Conservation (phyloP, 1,139 yeast genomes). For the Candida labiduridarum region DNA sequence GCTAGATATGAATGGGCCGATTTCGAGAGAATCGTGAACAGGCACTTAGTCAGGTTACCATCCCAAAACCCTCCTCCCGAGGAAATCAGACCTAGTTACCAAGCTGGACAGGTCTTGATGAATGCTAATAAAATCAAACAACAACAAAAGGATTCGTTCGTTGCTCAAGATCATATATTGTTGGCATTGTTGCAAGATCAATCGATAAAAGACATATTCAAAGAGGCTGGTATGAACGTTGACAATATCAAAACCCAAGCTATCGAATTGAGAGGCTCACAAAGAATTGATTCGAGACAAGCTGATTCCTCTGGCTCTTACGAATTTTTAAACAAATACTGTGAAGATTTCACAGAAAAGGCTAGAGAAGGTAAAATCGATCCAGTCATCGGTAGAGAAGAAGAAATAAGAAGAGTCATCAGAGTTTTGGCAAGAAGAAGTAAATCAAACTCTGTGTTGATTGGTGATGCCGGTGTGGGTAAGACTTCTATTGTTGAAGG, state of each 20-base stretch:
- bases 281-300: conserved; percentile 88
- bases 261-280: conserved; percentile 84
- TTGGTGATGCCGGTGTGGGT: conserved; percentile 99
- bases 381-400: conserved; percentile 99
- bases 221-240: conserved; percentile 67
- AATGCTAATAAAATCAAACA: conserved; percentile 74
- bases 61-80: conserved; percentile 87
- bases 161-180: conserved; percentile 93
- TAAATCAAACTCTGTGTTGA: conserved; percentile 91
- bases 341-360: conserved; percentile 88
- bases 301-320: conserved; percentile 87
- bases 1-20: conserved; percentile 87
- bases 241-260: conserved; percentile 81
- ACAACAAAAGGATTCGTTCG: conserved; percentile 86
- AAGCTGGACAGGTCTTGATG: conserved; percentile 68
- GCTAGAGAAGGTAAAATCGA: conserved; percentile 95
- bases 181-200: conserved; percentile 83
- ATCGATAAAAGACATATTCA: conserved; percentile 70
- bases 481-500: conserved; percentile 98
- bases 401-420: conserved; percentile 92
- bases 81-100: conserved; percentile 68
- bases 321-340: conserved; percentile 87
- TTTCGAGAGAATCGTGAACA: conserved; percentile 79
- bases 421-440: conserved; percentile 94
- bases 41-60: conserved; percentile 80